A percentile compares a stretch with the other conserved stretches of the same genome.
Evolutionary conservation across 2,329 filamentous ascomycete genomes (phyloP).

Genomic region (Colletotrichum caudatum): DNA sequence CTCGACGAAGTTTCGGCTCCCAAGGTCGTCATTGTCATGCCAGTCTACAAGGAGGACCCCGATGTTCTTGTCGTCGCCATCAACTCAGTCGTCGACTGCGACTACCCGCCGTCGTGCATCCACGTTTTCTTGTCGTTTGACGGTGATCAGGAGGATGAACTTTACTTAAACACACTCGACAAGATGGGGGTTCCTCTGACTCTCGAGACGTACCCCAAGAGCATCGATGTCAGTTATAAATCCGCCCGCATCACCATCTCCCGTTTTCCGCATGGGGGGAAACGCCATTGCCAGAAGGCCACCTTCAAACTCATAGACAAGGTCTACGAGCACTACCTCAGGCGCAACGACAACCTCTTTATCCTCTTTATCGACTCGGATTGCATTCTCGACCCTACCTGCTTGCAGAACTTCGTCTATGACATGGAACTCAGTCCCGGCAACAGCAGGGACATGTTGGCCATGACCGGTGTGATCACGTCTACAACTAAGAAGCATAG

Average conservation of each 20-base stretch:
- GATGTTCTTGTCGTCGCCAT: slow-evolving; percentile 86
- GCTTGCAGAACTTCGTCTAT: slow-evolving; percentile 97
- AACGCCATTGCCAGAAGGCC: slow-evolving; percentile 91
- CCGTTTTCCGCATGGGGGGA: slow-evolving; percentile 92
- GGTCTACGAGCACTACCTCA: slow-evolving; percentile 88
- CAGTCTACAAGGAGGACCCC: slow-evolving; percentile 92
- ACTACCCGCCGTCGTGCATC: slow-evolving; percentile 91
- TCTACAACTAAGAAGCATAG: slow-evolving; percentile 91
- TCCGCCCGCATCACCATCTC: slow-evolving; percentile 89
- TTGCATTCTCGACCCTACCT: slow-evolving; percentile 91
- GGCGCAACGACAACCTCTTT: slow-evolving; percentile 90
- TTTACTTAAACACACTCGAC: slow-evolving; percentile 88
- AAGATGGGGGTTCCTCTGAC: slow-evolving; percentile 85
- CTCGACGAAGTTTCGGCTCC: slow-evolving; percentile 88
- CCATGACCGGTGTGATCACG: slow-evolving; percentile 98
- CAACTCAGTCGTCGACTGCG: slow-evolving; percentile 92
- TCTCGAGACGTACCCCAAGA: slow-evolving; percentile 83
- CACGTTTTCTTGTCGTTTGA: slow-evolving; percentile 97
- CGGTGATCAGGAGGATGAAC: slow-evolving; percentile 87
- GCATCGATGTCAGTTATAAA: slow-evolving; percentile 90
- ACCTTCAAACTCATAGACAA: slow-evolving; percentile 95
- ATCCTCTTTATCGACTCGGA: slow-evolving; percentile 98
- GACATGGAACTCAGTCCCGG: slow-evolving; percentile 98
- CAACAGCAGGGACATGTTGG: slow-evolving; percentile 91
- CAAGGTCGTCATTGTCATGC: slow-evolving; percentile 97